These are phyloP conservation scores for Pelargonium citronellum DNA, from an alignment of 441 rosid genomes.

Conservation along the genomic window DNA sequence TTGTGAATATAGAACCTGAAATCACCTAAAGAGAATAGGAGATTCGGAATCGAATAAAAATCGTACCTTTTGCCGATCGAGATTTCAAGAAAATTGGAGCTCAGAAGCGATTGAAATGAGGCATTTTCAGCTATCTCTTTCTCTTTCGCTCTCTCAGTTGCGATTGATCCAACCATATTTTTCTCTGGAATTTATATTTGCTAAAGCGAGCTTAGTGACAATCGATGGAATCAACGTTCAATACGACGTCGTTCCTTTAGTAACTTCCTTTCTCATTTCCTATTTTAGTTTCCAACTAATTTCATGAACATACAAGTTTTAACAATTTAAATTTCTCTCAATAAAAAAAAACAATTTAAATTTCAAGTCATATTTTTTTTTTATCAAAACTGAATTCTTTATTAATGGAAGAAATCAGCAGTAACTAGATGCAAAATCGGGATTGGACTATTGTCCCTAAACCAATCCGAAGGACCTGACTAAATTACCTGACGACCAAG, in stretches of 20 bases:
- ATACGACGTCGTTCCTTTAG: not conserved
- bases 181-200: not conserved
- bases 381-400: too few relatives aligned
- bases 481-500: too few relatives aligned
- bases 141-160: not conserved
- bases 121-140: not conserved
- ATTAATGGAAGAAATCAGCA: too few relatives aligned
- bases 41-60: not conserved
- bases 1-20: not conserved
- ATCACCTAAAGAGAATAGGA: not conserved
- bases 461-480: too few relatives aligned
- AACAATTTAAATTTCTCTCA: too few relatives aligned
- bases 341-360: too few relatives aligned
- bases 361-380: too few relatives aligned
- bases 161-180: not conserved
- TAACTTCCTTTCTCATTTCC: too few relatives aligned
- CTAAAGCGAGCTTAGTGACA: not conserved
- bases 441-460: too few relatives aligned
- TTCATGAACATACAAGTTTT: too few relatives aligned
- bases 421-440: too few relatives aligned
- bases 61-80: not conserved
- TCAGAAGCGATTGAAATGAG: not conserved
- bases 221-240: not conserved
- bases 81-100: not conserved
- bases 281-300: too few relatives aligned